A percentile compares a stretch with the other conserved stretches of the same genome.
Evolutionary conservation across 108 stramenopile species (phyloP).

Genomic region (Aurantiochytrium sp.): DNA sequence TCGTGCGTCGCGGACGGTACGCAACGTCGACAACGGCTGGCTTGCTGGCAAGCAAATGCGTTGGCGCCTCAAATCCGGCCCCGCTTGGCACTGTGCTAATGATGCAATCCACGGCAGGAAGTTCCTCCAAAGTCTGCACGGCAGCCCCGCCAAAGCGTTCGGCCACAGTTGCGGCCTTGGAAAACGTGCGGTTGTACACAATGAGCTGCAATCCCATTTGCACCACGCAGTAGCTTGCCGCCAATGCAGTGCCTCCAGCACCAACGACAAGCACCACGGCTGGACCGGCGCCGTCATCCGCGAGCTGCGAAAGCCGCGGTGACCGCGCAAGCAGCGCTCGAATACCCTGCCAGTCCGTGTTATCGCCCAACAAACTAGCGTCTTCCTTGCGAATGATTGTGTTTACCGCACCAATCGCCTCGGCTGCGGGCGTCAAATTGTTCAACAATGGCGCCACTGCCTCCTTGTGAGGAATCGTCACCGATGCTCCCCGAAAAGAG

Average conservation of each 20-base stretch:
- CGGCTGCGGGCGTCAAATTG: constrained; percentile 75
- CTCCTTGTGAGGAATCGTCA: constrained; percentile 99
- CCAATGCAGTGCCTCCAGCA: constrained; percentile 93
- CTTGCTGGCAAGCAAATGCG: constrained; percentile 53
- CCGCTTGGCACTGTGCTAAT: constrained; percentile 83
- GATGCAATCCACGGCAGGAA: background rate
- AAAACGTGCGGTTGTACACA: constrained; percentile 85
- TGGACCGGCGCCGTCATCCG: background rate
- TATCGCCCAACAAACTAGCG: constrained; percentile 60
- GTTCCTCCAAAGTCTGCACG: constrained; percentile 46
- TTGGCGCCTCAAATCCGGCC: constrained; percentile 77
- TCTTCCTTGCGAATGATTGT: constrained; percentile 47
- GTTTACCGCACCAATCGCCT: constrained; percentile 91
- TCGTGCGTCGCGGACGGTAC: constrained; percentile 86
- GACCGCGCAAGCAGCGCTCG: constrained; percentile 1
- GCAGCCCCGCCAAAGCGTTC: constrained; percentile 76
- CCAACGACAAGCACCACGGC: constrained; percentile 69
- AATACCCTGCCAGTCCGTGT: constrained; percentile 98
- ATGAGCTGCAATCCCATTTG: constrained; percentile 66
- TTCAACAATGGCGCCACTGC: constrained; percentile 80
- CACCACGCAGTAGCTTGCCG: constrained; percentile 70
- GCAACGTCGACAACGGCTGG: constrained; percentile 65
- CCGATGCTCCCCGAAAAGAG: constrained; percentile 74
- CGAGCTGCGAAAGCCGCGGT: background rate
- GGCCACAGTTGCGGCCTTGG: constrained; percentile 75